Base-by-base conservation (phyloP, 1,139 yeast genomes). In the Lodderomyces oxycetoniae region DNA sequence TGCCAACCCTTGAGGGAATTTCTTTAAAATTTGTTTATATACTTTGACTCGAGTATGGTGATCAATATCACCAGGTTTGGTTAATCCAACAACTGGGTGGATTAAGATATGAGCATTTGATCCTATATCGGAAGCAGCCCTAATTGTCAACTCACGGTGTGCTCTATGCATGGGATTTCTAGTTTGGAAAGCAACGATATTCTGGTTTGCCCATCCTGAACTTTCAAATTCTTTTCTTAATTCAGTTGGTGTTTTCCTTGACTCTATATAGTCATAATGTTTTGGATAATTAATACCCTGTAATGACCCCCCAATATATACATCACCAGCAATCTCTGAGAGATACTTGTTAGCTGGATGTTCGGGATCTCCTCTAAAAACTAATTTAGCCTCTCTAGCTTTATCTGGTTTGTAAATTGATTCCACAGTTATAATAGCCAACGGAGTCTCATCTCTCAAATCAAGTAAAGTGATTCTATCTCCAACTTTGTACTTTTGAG, bases 91-190 rank as follows among this genome's bases (percentile, higher is more conserved):
- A 30, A 89, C 97, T 4, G 98, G 98, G 60, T 89, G 97, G 53
- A 89, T 86, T 59, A 89, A 71, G 36, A 89, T 81, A 47, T 85
- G 89, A 17, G 71, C 72, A 30, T 57, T 54, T 26, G 53, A 58
- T 21, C 73, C 74, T 38, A 68, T 58, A 40, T 68, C 74, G 27
- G 55, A 50, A 19, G 97, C 97, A 23, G 97, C 97, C 51, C 97
- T 77, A 33, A 89, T 94, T 12, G 97, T 89, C 54, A 89, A 71
- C 60, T 91, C 97, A 59, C 96, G 77, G 62, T 89, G 97, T 25
- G 97, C 97, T 61, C 97, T 79, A 63, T 89, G 97, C 96, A 89
- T 88, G 46, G 97, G 97, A 66, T 89, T 89, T 69, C 97, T 79
- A 32, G 97, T 89, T 68, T 89, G 97, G 79, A 89, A 89, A 31